Evolutionary conservation across 139 green algal genomes (phyloP), one percentile per base, ranked within the genome.

Genomic region (Astrephomene gubernaculifera): DNA sequence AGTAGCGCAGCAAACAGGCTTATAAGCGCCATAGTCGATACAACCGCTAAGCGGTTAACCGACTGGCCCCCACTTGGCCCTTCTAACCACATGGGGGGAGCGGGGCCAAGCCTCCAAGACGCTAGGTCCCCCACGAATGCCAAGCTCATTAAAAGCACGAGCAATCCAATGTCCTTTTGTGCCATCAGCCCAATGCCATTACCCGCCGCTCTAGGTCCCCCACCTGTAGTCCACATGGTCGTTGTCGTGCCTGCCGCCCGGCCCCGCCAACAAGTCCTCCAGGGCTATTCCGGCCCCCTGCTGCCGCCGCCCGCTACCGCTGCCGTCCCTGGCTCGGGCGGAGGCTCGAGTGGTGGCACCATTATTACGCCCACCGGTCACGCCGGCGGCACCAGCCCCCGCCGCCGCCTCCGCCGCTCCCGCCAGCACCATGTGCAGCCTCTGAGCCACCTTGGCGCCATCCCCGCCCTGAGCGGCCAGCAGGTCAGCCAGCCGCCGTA

Each of bases 171-270:
- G n/a, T n/a, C n/a, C n/a, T n/a, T n/a, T n/a, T n/a, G n/a, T n/a
- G n/a, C n/a, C n/a, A n/a, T n/a, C n/a, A n/a, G n/a, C n/a, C n/a
- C n/a, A n/a, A n/a, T n/a, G n/a, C n/a, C n/a, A n/a, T n/a, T n/a
- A n/a, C n/a, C n/a, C n/a, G n/a, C n/a, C n/a, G n/a, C n/a, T n/a
- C n/a, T n/a, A 57, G 17, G 49, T 17, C 12, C 14, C 49, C 17
- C 57, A 65, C 83, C 89, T 82, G 89, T 87, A 93, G 79, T 93
- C 87, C 4, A 52, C 25, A 43, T 87, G 60, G 63, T 91, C 87
- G 43, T 93, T 91, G 71, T 91, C 90, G 71, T 93, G 90, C 25
- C 87, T 31, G 4, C 90, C 90, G 5, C 90, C 90, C 29, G 90
- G 71, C 4, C 61, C 52, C 1, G 31, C 7, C 19, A 79, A 24